Evolutionary conservation across 1,139 yeast genomes (phyloP).

Genomic region (Yamadazyma jaroonii): DNA sequence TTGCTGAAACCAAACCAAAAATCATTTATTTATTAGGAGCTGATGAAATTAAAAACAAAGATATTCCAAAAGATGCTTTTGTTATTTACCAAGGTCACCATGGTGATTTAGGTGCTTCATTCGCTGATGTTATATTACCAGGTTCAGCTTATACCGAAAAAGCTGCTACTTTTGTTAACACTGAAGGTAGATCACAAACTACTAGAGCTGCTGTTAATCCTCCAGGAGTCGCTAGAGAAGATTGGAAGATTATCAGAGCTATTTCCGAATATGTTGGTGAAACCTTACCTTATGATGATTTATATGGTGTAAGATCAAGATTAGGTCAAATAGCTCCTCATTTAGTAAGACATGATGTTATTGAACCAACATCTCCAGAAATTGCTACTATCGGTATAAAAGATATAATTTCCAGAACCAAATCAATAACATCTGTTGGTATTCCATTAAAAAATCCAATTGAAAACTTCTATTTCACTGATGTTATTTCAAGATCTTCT

Average conservation of each 20-base stretch:
- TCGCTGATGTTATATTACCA: conserved; percentile 85
- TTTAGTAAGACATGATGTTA: conserved; percentile 69
- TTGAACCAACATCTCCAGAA: conserved; percentile 65
- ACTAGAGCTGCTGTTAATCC: conserved; percentile 88
- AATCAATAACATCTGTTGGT: conserved; percentile 42
- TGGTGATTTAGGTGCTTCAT: conserved; percentile 87
- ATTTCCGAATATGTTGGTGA: conserved; percentile 73
- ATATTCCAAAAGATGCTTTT: conserved; percentile 81
- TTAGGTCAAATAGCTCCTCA: conserved; percentile 81
- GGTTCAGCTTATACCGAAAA: conserved; percentile 91
- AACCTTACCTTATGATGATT: conserved; percentile 75
- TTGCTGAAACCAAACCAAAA: conserved; percentile 58
- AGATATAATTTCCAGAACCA: conserved; percentile 40
- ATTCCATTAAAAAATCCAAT: conserved; percentile 64
- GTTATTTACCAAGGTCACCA: conserved; percentile 92
- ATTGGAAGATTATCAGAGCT: conserved; percentile 88
- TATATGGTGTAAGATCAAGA: conserved; percentile 66
- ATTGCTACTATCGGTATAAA: conserved; percentile 60
- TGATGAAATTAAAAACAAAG: conserved; percentile 69
- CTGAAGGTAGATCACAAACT: conserved; percentile 85
- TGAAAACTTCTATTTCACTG: conserved; percentile 84
- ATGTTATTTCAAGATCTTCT: conserved; percentile 81
- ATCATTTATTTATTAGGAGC: conserved; percentile 81
- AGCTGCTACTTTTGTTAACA: conserved; percentile 83
- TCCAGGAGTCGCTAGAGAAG: conserved; percentile 92